Conservation (phyloP, 768 basidiomycete species). For the Hygrophorus pudorinus region DNA sequence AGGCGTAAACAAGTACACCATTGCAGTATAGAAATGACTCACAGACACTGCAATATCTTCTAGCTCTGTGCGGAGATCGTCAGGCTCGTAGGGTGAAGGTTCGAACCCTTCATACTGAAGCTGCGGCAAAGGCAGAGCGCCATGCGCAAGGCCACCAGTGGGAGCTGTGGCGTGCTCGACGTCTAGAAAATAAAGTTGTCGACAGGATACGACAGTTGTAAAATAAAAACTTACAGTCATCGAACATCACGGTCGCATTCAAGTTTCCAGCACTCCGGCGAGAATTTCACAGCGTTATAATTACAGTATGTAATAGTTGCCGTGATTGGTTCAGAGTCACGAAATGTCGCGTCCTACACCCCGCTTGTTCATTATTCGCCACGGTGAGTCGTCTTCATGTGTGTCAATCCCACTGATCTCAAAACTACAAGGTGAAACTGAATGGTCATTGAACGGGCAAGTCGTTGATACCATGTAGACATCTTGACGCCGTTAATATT, state of each 20-base stretch:
- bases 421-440: constrained; percentile 64
- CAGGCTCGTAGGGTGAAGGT: constrained; percentile 46
- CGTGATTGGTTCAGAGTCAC: no score
- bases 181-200: constrained; percentile 38
- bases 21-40: constrained; percentile 1
- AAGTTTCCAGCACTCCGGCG: background rate
- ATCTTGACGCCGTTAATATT: constrained; percentile 4
- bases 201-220: constrained; percentile 4
- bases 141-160: constrained; percentile 23
- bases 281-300: background rate
- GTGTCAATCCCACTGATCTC: background rate
- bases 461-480: constrained; percentile 12
- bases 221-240: constrained; percentile 43
- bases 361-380: constrained; percentile 70
- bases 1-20: constrained; percentile 2
- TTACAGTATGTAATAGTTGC: no score
- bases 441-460: constrained; percentile 85
- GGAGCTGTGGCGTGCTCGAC: constrained; percentile 74
- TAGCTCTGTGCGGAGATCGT: constrained; percentile 36
- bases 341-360: constrained; percentile 45
- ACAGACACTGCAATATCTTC: constrained; percentile 22
- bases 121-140: constrained; percentile 35
- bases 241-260: constrained; percentile 38
- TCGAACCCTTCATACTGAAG: constrained; percentile 89
- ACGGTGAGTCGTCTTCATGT: constrained; percentile 36